Conservation (phyloP, 306 rosid species). For the Acacia melanoxylon region DNA sequence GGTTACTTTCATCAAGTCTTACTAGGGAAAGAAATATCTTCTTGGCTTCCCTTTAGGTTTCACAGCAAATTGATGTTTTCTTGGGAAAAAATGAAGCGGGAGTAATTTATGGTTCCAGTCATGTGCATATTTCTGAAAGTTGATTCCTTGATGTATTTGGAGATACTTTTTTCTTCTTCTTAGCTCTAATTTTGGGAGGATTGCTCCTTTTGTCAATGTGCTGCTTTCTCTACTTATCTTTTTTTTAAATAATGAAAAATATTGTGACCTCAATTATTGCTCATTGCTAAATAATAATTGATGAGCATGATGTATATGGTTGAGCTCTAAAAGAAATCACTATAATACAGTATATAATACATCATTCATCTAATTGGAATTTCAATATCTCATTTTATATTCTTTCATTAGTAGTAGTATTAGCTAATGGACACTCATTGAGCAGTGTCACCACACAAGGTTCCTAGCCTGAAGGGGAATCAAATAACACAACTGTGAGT, state of each 20-base stretch:
- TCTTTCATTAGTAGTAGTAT: slow-evolving; percentile 68
- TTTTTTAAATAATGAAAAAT: not conserved
- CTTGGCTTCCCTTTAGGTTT: not conserved
- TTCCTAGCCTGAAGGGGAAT: slow-evolving; percentile 76
- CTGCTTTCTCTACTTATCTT: not conserved
- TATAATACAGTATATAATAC: slow-evolving; percentile 8
- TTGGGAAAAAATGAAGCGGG: not conserved
- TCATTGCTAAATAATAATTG: slow-evolving; percentile 17
- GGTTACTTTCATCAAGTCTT: not conserved
- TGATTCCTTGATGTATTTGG: not conserved
- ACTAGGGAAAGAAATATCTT: not conserved
- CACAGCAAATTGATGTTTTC: not conserved
- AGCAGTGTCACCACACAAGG: slow-evolving; percentile 75
- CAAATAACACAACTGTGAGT: slow-evolving; percentile 91
- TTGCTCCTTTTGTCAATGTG: not conserved
- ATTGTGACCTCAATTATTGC: not conserved
- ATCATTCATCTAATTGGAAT: slow-evolving; percentile 26
- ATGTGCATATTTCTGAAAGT: too few relatives aligned
- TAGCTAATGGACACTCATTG: slow-evolving; percentile 85
- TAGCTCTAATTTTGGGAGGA: not conserved
- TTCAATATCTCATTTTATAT: slow-evolving; percentile 23
- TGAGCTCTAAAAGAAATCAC: slow-evolving; percentile 5
- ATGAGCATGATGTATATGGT: slow-evolving; percentile 14
- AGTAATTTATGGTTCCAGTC: not conserved
- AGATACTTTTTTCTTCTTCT: not conserved